These are phyloP conservation scores for Leccinellum albellum DNA, from an alignment of 768 basidiomycete genomes.

Conservation along the genomic window DNA sequence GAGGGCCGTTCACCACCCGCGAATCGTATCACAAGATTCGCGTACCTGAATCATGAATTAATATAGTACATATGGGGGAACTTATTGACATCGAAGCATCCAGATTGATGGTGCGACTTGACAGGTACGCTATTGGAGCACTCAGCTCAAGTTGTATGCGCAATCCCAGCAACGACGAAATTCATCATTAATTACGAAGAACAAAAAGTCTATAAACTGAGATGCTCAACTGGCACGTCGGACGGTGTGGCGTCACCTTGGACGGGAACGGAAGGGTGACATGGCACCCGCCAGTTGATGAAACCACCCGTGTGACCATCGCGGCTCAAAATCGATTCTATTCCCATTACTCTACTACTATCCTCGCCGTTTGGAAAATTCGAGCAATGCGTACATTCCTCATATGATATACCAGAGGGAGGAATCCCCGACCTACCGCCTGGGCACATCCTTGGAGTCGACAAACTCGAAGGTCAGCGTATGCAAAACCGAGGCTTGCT, in stretches of 20 bases:
- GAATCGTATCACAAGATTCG: not conserved
- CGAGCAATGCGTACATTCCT: slow-evolving; percentile 28
- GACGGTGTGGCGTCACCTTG: slow-evolving; percentile 9
- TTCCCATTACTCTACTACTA: slow-evolving; percentile 13
- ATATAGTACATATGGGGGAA: not conserved
- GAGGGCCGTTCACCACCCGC: not conserved
- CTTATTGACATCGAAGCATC: not conserved
- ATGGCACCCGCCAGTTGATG: not conserved
- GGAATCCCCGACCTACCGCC: slow-evolving; percentile 25
- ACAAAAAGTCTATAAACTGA: not conserved
- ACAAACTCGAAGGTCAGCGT: not conserved
- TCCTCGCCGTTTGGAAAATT: slow-evolving; percentile 23
- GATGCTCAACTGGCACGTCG: not conserved
- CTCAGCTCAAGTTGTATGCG: not conserved
- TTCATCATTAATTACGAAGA: slow-evolving; percentile 1
- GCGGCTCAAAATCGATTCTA: slow-evolving; percentile 16
- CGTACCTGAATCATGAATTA: not conserved
- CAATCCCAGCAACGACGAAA: not conserved
- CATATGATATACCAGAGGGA: slow-evolving; percentile 28
- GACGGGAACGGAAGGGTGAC: slow-evolving; percentile 11
- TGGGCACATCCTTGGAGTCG: slow-evolving; percentile 17
- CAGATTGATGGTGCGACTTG: not conserved
- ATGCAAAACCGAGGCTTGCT: not conserved
- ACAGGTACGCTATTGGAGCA: not conserved
- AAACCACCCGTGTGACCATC: slow-evolving; percentile 14